phyloP scores from a whole-genome alignment of 768 basidiomycete genomes.

The Boletus vinaceobasis region DNA sequence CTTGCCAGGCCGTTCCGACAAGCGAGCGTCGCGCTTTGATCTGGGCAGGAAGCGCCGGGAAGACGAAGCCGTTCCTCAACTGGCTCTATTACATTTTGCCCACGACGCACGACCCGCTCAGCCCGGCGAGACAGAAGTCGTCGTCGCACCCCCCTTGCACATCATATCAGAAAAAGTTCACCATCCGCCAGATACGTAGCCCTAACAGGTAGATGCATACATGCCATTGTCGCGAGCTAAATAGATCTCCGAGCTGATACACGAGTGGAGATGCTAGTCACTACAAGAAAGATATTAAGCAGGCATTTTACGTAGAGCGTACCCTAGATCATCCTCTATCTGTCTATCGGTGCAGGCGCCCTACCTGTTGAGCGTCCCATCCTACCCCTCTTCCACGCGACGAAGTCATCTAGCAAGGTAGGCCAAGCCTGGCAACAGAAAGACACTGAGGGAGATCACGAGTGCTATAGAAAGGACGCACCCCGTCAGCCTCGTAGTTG shows the following conservation, averaged over 20 bases:
- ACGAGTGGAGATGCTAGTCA: slow-evolving; percentile 10
- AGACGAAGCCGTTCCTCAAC: slow-evolving; percentile 9
- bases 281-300: slow-evolving; percentile 14
- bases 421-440: slow-evolving; percentile 67
- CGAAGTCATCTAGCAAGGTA: slow-evolving; percentile 77
- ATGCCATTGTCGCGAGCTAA: neutral
- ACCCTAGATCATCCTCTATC: slow-evolving; percentile 6
- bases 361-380: slow-evolving; percentile 1
- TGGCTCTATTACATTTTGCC: slow-evolving; percentile 23
- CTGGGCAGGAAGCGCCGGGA: slow-evolving; percentile 15
- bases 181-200: neutral
- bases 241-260: neutral
- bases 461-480: slow-evolving; percentile 33
- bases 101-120: neutral
- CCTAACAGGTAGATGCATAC: neutral
- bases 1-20: neutral
- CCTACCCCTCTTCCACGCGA: slow-evolving; percentile 53
- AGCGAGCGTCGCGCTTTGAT: slow-evolving; percentile 22
- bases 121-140: slow-evolving; percentile 1
- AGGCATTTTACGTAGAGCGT: slow-evolving; percentile 10
- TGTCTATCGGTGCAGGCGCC: neutral
- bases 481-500: slow-evolving; percentile 75
- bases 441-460: neutral
- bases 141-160: neutral
- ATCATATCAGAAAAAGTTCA: neutral